Base-by-base conservation (phyloP, 768 basidiomycete species). In the Auriscalpium vulgare region DNA sequence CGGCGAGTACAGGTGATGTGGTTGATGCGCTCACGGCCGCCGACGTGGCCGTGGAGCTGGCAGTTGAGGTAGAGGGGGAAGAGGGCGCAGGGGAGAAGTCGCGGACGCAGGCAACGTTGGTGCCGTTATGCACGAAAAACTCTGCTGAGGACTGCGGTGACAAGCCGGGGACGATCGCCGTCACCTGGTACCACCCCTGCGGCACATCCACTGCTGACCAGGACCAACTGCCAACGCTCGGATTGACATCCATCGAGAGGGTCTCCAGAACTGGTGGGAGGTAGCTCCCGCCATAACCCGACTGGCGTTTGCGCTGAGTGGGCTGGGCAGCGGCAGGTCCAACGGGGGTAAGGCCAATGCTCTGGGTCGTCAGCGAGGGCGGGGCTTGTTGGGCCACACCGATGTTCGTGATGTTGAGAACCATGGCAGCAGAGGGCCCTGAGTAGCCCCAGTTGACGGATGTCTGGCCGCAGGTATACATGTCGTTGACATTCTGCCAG, bases 161-260 rank as follows among this genome's bases (percentile, higher is more conserved):
- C 6, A 57, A 21, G 43, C 40, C 57, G 21, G 56, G 34, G 10
- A 60, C 48, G 37, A 50, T 35, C 36, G 67, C 74, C 50, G 60
- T 50, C 46, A 76, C 49, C 11, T 59, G 47, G 61, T 85, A 85
- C 73, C 72, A 75, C 4, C 83, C 83, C 52, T 72, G 66, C 0
- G 77, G 65, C 21, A 82, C 66, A 56, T 72, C 71, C 49, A 85
- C 80, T 2, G 67, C 47, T 1, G 64, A 4, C 83, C 84, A 83
- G 4, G 62, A 67, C 66, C 68, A 81, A 16, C 53, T 54, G 0
- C 10, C 8, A 1, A 14, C 23, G 11, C 50, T 29, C 4, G 78
- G 69, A 53, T 69, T 61, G n/a, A 75, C 47, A 8, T 63, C 62
- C 0, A 57, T 55, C 13, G 57, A 69, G 34, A 83, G 21, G 13